Evolutionary conservation across 108 stramenopile species (phyloP), one percentile per base, ranked within the genome.

Genomic region (Stephanodiscus triporus): DNA sequence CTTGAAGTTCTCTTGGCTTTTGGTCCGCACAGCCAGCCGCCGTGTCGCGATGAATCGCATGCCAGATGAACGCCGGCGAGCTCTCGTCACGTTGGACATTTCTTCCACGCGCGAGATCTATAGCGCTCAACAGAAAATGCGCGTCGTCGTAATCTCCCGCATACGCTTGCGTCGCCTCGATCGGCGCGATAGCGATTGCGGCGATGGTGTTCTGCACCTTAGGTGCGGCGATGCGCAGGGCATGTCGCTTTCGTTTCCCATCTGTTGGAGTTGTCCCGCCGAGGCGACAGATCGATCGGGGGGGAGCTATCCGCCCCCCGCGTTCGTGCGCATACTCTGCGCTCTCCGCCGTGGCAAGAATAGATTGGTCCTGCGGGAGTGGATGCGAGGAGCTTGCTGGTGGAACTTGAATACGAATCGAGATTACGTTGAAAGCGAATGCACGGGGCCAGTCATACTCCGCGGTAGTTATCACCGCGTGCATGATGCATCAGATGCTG

Each of bases 391-490:
- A 19, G 80, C 86, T 32, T 64, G 69, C 43, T 94, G 93, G 93
- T 94, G 93, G 93, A 94, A 94, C 78, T 71, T 90, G 43, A 86
- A 91, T 73, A 75, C 63, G 50, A 86, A 89, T 72, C 34, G 30
- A 24, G 56, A 58, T 29, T 62, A 65, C 19, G 36, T 61, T 7
- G 55, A 70, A 60, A 20, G 24, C n/a, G 29, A 22, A 19, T 48
- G 26, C 16, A 2, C 29, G 11, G 16, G 34, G 1, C 55, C 20
- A n/a, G n/a, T n/a, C 16, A 51, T 42, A 11, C 29, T 61, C 16
- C 59, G 58, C 11, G 71, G 71, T 4, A 37, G n/a, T 49, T 17
- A 22, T 48, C 38, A 26, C 9, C 38, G 43, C 23, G 23, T 26
- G 38, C 63, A 47, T 40, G 16, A 34, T 59, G 58, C 14, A 32